Evolutionary conservation across 352 stramenopile genomes (phyloP), one percentile per base, ranked within the genome.

Genomic region (Pythium volutum): DNA sequence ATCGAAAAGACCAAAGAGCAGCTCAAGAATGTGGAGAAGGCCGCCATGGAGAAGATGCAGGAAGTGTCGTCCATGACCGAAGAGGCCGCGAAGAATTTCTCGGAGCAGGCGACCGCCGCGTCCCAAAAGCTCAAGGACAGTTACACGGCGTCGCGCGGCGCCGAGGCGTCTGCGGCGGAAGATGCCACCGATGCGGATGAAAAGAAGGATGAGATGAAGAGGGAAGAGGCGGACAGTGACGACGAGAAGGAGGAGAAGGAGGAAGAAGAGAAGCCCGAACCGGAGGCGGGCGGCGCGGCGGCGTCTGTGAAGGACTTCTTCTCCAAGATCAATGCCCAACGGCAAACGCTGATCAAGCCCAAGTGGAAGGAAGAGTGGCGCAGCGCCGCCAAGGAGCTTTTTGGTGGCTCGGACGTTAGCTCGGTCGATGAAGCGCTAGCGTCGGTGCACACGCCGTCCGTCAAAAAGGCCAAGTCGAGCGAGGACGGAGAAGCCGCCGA

Each of bases 351-450:
- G 27, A 79, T 88, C 25, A 73, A 82, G 58, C 68, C 73, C 14
- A 74, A 83, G 45, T 71, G 77, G 70, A 79, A 77, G 20, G 79
- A 89, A 2, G 80, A 89, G 56, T 91, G 82, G 76, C 85, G 78
- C 27, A 74, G 86, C 31, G 79, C 85, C 2, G 79, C 81, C 0
- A 78, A 85, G n/a, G 81, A 93, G 62, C 75, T 94, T 18, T 92
- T 94, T 62, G 84, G 84, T 15, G 76, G 75, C 25, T 81, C 76
- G 46, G 82, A 90, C 69, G 87, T 85, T 59, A 70, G 73, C 38
- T 84, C 81, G 1, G 75, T 94, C 18, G 84, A 94, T 53, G 84
- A 94, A 51, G 84, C 84, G 31, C 60, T 94, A 18, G 71, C 82
- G 31, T 90, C 82, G 1, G 79, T 88, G 33, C 79, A 77, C 43